Conservation (phyloP, 768 basidiomycete genomes). For the Favolaschia claudopus region DNA sequence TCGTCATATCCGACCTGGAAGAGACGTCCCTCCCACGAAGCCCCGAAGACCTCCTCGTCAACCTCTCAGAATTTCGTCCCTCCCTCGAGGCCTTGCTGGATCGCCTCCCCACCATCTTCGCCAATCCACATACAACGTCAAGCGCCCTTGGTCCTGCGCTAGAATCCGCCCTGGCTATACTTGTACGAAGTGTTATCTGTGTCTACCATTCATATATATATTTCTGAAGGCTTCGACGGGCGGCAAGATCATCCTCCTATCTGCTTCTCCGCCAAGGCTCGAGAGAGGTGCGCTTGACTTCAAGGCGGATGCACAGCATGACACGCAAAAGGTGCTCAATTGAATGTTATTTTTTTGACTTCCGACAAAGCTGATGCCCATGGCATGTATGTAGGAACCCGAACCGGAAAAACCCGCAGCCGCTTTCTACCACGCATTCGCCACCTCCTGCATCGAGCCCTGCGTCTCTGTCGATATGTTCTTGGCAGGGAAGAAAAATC, state of each 20-base stretch:
- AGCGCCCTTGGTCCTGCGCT: constrained; percentile 21
- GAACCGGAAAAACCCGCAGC: constrained; percentile 63
- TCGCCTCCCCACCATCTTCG: constrained; percentile 69
- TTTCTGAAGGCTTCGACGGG: constrained; percentile 57
- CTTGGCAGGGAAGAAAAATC: constrained; percentile 54
- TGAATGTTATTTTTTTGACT: not conserved
- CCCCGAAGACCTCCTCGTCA: constrained; percentile 67
- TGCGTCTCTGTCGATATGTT: constrained; percentile 79
- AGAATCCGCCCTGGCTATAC: not conserved
- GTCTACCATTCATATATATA: constrained; percentile 42
- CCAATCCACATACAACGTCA: constrained; percentile 8
- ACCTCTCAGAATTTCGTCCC: constrained; percentile 60
- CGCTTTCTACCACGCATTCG: constrained; percentile 72
- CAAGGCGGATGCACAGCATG: not conserved
- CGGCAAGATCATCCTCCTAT: constrained; percentile 67
- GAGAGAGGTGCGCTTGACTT: constrained; percentile 66
- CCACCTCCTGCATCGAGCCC: constrained; percentile 69
- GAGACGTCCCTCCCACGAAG: constrained; percentile 69
- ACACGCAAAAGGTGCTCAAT: not conserved
- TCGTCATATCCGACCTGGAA: constrained; percentile 72
- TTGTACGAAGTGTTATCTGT: not conserved
- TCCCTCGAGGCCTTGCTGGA: constrained; percentile 61
- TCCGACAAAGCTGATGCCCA: not conserved
- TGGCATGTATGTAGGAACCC: constrained; percentile 59
- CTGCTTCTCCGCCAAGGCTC: constrained; percentile 61